Base-by-base conservation (phyloP, 352 stramenopile species). In the Pythium sp. region DNA sequence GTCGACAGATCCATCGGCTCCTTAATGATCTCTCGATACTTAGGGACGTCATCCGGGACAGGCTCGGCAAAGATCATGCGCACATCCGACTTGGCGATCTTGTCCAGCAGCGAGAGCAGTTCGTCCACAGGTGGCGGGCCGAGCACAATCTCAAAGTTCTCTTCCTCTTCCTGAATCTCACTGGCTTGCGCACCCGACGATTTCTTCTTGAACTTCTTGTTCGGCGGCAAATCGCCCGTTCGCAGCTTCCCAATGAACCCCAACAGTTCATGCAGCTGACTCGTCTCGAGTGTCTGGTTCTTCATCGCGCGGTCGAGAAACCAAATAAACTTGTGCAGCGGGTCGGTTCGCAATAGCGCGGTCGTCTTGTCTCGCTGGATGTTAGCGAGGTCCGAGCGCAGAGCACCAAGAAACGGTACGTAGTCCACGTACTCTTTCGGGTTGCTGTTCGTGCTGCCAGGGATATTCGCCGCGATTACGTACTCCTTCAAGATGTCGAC, bases 271-370 rank as follows among this genome's bases (percentile, higher is more conserved):
- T 89, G 77, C 24, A 94, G 77, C 60, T 94, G 84, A 8, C 75
- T 55, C 32, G 84, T 76, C 41, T 94, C 82, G 46, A 93, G 70
- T 1, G 82, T 84, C 47, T 90, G 81, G 54, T 88, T 89, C 74
- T 94, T 94, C 28, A 94, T 56, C 28, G 85, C 86, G 22, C 84
- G 79, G 65, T 96, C 88, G 32, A 94, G 69, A 72, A 94, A 93
- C 88, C 88, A 96, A 36, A 94, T 92, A 55, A 96, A 96, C 65
- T 96, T 96, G 73, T 96, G 88, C 12, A 96, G 62, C 5, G 88
- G 88, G 41, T 96, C 88, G 0, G 79, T 85, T 41, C 86, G 85
- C 55, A 93, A 67, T 53, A 93, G 69, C 41, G 74, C 36, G 1
- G 86, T 93, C 26, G 86, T 91, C 58, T 86, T 87, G 69, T 96